Evolutionary conservation across 139 green algal species (phyloP).

Genomic region (Parachlorella kessleri): DNA sequence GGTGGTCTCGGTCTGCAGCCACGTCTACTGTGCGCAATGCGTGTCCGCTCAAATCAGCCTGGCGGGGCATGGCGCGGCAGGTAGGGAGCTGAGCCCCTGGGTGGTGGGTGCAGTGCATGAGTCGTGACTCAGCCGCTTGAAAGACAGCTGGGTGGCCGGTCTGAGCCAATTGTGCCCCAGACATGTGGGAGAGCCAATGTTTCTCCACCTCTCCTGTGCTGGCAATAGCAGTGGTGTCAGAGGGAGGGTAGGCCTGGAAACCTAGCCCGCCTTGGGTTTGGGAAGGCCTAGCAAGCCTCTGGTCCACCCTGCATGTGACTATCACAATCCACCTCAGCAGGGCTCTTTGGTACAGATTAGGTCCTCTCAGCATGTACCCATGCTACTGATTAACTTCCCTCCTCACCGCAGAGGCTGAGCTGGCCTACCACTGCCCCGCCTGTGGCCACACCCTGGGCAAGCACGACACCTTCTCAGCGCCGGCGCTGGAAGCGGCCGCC

Average conservation of each 20-base stretch:
- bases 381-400: neutral
- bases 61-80: conserved; percentile 24
- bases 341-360: too few relatives aligned
- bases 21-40: conserved; percentile 85
- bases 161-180: neutral
- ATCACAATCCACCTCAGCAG: too few relatives aligned
- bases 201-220: too few relatives aligned
- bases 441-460: conserved; percentile 23
- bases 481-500: conserved; percentile 46
- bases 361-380: too few relatives aligned
- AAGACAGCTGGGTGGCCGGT: neutral
- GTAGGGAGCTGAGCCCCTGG: too few relatives aligned
- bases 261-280: too few relatives aligned
- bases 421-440: conserved; percentile 30
- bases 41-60: conserved; percentile 37
- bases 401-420: conserved; percentile 21
- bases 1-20: conserved; percentile 63
- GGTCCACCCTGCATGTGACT: too few relatives aligned
- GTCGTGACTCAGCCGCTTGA: too few relatives aligned
- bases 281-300: too few relatives aligned
- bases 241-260: too few relatives aligned
- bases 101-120: too few relatives aligned
- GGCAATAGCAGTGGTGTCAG: too few relatives aligned
- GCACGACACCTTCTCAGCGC: conserved; percentile 32
- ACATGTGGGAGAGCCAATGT: neutral